Evolutionary conservation across 106 monocot species (phyloP), one percentile per base, ranked within the genome.

Genomic region (Allium sativum): DNA sequence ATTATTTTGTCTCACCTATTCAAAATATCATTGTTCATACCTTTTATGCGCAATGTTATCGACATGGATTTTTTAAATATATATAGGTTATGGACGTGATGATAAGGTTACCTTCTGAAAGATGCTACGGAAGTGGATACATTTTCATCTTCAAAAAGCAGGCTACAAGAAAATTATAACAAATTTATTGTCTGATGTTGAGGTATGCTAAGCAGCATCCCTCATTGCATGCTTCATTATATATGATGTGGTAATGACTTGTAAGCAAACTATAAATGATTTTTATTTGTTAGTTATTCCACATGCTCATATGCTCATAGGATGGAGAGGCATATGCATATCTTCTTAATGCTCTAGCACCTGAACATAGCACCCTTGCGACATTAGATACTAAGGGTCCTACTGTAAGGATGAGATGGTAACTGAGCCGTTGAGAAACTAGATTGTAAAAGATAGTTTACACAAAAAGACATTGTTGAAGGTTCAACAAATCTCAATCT

Each of bases 321-420:
- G 87, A 87, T 77, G 87, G 87, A 53, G 79, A 87, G 67, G 87
- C 87, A 46, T 87, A 87, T 79, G 87, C 87, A 42, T 70, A 77
- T 68, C 87, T 87, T 62, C 77, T 87, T 53, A 87, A 87, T 58
- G 70, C 73, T 42, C 87, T 87, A 79, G 87, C 82, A 10, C 87
- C 87, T 48, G 87, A 87, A 48, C 71, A 77, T 44, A 58, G 75
- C 56, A 73, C 60, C 42, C 12, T 75, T 45, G 56, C 66, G 4
- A 74, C 74, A 5, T 72, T 82, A 52, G 87, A 87, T 15, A 69
- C 69, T 9, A 79, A 87, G 43, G 82, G 83, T 83, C 87, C 79
- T 17, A 69, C 6, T 57, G 78, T 74, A 72, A 82, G 87, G 59
- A 82, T 41, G 68, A 83, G 60, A 63, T 79, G 76, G 73, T 87